Evolutionary conservation across 345 rosid genomes (phyloP), one percentile per base, ranked within the genome.

Genomic region (Dimocarpus longan): DNA sequence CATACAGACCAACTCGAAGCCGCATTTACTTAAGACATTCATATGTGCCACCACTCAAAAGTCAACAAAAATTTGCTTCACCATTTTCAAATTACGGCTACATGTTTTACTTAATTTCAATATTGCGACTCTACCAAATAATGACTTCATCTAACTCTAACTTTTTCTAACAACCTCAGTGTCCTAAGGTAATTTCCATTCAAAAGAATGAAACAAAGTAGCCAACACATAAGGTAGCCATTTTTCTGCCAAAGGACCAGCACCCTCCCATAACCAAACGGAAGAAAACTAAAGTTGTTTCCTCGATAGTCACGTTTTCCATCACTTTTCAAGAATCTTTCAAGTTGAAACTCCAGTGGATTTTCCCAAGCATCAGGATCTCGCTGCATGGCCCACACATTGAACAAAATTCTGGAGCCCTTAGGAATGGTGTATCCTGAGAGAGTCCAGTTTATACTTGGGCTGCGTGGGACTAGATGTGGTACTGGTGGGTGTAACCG

Each of bases 181-280:
- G 5, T 56, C 79, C 1, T 24, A 43, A 0, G 71, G 66, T 9
- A 75, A 13, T 24, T 60, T 40, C 82, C 86, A 78, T 10, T 65
- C 37, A 32, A 32, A 32, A 32, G 37, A 32, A 32, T 2, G 37
- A 67, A 78, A 2, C 18, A 77, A 7, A 0, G 73, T 5, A 66
- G 75, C 83, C 6, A 83, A n/a, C 28, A 66, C n/a, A 32, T 32
- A 40, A 13, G 5, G 43, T 6, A 24, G 1, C 73, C 75, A 70
- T 13, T 18, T 78, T 18, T 84, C 82, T 0, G 71, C 75, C 13
- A 80, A 4, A 39, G 62, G 44, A 59, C 84, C 80, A 7, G 70
- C 46, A 16, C 77, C 57, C 84, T 74, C 10, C 81, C 67, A 0
- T 79, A 77, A 18, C 83, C 80, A 64, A 79, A 79, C 0, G 81